Conservation (phyloP, 352 stramenopile genomes). For the Phytophthora sojae region DNA sequence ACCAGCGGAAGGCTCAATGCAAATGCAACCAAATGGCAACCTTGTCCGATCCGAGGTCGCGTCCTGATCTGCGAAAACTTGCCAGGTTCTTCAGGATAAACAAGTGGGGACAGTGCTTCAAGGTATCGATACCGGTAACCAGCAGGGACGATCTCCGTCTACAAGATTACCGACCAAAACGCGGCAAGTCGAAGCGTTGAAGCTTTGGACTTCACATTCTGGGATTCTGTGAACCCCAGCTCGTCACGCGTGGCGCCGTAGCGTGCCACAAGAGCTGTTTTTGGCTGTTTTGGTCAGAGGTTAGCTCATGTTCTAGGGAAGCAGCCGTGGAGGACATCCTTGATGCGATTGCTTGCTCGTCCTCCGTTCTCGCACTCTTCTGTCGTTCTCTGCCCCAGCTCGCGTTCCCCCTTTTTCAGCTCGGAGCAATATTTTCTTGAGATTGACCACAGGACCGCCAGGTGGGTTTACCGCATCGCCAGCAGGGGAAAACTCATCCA, state of each 20-base stretch:
- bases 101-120: neutral
- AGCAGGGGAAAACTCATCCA: no score
- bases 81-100: neutral
- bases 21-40: neutral
- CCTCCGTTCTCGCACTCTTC: neutral
- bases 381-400: neutral
- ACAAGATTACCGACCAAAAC: neutral
- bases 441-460: neutral
- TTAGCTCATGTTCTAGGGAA: constrained; percentile 6
- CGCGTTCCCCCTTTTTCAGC: neutral
- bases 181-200: neutral
- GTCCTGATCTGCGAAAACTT: neutral
- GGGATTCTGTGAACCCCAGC: neutral
- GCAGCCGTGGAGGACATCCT: neutral
- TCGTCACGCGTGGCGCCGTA: neutral
- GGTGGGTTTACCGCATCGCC: no score
- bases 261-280: neutral
- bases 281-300: neutral
- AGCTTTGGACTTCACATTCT: neutral
- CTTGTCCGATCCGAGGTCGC: neutral
- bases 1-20: no score
- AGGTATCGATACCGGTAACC: no score
- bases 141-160: no score
- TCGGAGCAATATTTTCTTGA: neutral
- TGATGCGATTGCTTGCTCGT: neutral